Conservation (phyloP, 2,329 filamentous ascomycete species). For the Penicillium sp. region DNA sequence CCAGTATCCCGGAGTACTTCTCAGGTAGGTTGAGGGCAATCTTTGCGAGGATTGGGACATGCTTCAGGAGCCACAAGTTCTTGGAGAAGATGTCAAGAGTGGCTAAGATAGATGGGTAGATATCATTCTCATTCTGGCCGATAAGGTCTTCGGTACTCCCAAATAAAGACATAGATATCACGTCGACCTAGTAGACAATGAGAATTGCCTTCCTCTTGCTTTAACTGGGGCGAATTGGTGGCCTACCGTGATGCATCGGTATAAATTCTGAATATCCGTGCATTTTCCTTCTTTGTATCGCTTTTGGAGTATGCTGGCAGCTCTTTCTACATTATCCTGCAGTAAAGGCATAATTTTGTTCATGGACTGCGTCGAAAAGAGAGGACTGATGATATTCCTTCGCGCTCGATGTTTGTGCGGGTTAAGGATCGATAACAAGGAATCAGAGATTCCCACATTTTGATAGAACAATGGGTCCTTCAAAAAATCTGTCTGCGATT, state of each 20-base stretch:
- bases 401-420: not conserved
- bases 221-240: not conserved
- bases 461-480: not conserved
- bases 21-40: not conserved
- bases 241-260: not conserved
- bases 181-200: not conserved
- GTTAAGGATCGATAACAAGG: not conserved
- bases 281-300: not conserved
- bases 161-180: not conserved
- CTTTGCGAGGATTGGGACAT: not conserved
- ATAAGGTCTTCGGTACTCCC: not conserved
- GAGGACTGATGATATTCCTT: not conserved
- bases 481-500: not conserved
- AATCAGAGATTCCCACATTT: not conserved
- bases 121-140: not conserved
- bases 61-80: not conserved
- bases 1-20: not conserved
- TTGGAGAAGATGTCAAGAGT: not conserved
- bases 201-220: not conserved
- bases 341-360: not conserved
- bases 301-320: not conserved
- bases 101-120: not conserved
- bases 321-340: not conserved
- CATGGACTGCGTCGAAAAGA: not conserved
- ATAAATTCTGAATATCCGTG: not conserved